A percentile compares a stretch with the other conserved stretches of the same genome.
phyloP scores from a whole-genome alignment of 495 filamentous ascomycete species.

The Neurospora sp. region DNA sequence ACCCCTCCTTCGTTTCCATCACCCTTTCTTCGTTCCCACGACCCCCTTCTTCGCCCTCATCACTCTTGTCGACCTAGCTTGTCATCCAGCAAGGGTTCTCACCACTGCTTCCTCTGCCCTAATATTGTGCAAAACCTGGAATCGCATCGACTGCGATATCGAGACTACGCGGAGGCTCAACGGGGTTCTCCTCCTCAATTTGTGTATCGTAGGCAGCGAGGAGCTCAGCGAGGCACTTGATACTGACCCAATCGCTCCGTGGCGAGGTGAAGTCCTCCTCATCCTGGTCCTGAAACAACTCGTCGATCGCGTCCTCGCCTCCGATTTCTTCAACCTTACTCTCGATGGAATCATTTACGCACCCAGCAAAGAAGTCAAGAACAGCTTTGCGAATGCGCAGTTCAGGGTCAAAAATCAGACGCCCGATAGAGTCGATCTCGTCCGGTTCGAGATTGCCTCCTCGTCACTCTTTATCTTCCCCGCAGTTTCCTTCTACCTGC shows the following conservation, averaged over 20 bases:
- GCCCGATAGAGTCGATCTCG: slow-evolving; percentile 78
- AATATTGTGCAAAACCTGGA: background rate
- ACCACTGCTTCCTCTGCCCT: background rate
- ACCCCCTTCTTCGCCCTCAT: background rate
- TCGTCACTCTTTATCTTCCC: background rate
- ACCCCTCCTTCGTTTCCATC: background rate
- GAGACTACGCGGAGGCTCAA: slow-evolving; percentile 24
- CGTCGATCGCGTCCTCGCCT: slow-evolving; percentile 42
- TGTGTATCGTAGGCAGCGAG: slow-evolving; percentile 65
- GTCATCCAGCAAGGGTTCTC: background rate
- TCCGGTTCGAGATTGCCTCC: slow-evolving; percentile 68
- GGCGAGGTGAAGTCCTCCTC: slow-evolving; percentile 65
- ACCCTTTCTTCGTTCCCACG: background rate
- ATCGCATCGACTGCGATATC: no score
- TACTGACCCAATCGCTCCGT: slow-evolving; percentile 74
- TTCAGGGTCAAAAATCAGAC: slow-evolving; percentile 80
- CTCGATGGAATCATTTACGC: slow-evolving; percentile 72
- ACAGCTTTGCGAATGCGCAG: slow-evolving; percentile 75
- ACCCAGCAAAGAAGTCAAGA: slow-evolving; percentile 78
- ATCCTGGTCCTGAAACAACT: slow-evolving; percentile 65
- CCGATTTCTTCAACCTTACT: slow-evolving; percentile 73
- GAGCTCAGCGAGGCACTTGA: slow-evolving; percentile 80
- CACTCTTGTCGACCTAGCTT: background rate
- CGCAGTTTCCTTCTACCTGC: background rate
- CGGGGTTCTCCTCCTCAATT: slow-evolving; percentile 23